Evolutionary conservation across 2,329 filamentous ascomycete genomes (phyloP), one percentile per base, ranked within the genome.

Genomic region (Trichoderma polysporum): DNA sequence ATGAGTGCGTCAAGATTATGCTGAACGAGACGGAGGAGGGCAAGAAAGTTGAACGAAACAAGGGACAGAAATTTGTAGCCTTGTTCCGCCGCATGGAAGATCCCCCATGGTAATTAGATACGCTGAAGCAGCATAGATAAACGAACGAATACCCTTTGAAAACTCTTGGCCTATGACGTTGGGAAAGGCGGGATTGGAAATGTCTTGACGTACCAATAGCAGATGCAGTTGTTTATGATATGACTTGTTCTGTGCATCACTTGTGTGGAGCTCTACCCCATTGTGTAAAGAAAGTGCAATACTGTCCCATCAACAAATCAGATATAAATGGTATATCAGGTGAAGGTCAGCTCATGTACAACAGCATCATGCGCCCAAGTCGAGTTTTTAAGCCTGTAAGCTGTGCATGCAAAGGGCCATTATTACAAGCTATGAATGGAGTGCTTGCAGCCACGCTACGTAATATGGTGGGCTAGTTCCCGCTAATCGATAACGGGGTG

Each of bases 21-120:
- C 85, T 81, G 74, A 86, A 85, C 39, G 93, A 95, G 80, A 99
- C 96, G 3, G 95, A 99, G 78, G 96, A 99, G 81, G 93, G 94
- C 37, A 97, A 97, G 83, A 99, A 99, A 82, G 95, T 99, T 15
- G 88, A 89, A 73, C 87, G 95, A 76, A 97, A 98, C 79, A 88
- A 91, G 49, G 95, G 95, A 0, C 87, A 88, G 75, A 99, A 98
- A 80, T 97, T 91, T 79, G 90, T 98, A 56, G 94, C 93, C 47
- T 87, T 97, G 58, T 99, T 95, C 77, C 86, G 91, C 74, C 88
- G 95, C 69, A 80, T 90, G 69, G 89, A 91, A 75, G 90, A 97
- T 81, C 93, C 93, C 8, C 84, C 86, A 19, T 97, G 93, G 93
- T 88, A 82, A 37, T 37, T 29, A 33, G 41, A n/a, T 12, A 35